Evolutionary conservation across 1,284 basidiomycete species (phyloP), one percentile per base, ranked within the genome.

Genomic region (Ceratobasidium sp.): DNA sequence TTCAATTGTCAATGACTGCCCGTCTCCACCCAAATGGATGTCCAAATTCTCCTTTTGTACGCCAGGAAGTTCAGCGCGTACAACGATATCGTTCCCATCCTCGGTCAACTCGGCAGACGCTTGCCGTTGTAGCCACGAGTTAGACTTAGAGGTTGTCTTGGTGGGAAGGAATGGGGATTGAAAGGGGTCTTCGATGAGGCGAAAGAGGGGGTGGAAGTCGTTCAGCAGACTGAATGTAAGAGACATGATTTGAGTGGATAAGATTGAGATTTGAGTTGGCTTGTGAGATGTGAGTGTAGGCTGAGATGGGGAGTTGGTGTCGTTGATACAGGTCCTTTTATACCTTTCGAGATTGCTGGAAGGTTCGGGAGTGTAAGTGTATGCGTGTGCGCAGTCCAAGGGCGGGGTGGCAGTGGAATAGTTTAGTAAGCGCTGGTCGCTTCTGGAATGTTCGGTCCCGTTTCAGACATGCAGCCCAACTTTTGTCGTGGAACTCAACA

Each of bases 41-140:
- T 91, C 86, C 9, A 93, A 78, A 76, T 92, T 87, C 77, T 93
- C 91, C 82, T 89, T 92, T 80, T 88, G 89, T 21, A 93, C 88
- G 0, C 92, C 91, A 9, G 91, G 91, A 46, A 93, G 79, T 78
- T 93, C 91, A 0, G 91, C 91, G 78, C 92, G 89, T 55, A 93
- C 82, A 59, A 92, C 76, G 77, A 90, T 93, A 58, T 85, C 83
- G 79, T 87, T 84, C 2, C 85, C 87, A 73, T 89, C 85, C 77
- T 93, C 91, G 1, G 85, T 83, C 2, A 92, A 80, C 74, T 93
- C 89, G 9, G 92, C 82, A 0, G 87, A 86, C 6, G 90, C 62
- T 16, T 63, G n/a, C 2, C 62, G 72, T 14, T 67, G 89, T 47
- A 18, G 11, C 4, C 3, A 35, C 3, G 32, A 41, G 9, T 5